phyloP scores from a whole-genome alignment of 441 rosid species.

The Arabidopsis hybrid region DNA sequence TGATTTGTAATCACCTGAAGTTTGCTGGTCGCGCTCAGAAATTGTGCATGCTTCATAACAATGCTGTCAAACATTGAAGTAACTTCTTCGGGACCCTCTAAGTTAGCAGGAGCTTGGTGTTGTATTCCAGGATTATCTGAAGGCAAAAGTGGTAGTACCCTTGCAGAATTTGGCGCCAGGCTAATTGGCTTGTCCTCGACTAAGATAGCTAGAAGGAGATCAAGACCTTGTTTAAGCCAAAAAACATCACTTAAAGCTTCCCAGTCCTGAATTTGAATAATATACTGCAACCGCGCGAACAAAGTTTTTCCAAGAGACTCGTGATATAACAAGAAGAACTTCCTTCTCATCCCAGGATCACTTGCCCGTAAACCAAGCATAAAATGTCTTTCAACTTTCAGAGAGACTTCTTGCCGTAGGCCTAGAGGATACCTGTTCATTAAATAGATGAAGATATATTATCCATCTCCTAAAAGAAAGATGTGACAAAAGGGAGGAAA shows the following conservation, averaged over 20 bases:
- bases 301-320: slow-evolving; percentile 83
- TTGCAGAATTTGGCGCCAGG: slow-evolving; percentile 97
- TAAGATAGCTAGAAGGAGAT: slow-evolving; percentile 92
- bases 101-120: slow-evolving; percentile 64
- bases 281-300: slow-evolving; percentile 85
- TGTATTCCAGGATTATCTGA: slow-evolving; percentile 74
- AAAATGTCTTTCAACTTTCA: slow-evolving; percentile 96
- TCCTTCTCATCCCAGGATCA: slow-evolving; percentile 94
- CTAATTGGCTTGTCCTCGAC: slow-evolving; percentile 92
- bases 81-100: slow-evolving; percentile 81
- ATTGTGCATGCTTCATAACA: slow-evolving; percentile 87
- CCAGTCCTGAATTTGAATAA: slow-evolving; percentile 97
- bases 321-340: slow-evolving; percentile 88
- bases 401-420: slow-evolving; percentile 93
- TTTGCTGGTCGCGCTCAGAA: slow-evolving; percentile 87
- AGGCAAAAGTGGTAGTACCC: slow-evolving; percentile 72
- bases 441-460: slow-evolving; percentile 16
- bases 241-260: slow-evolving; percentile 98
- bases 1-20: slow-evolving; percentile 72
- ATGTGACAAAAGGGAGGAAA: neutral
- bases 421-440: slow-evolving; percentile 66
- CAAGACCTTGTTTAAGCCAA: slow-evolving; percentile 99
- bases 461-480: slow-evolving; percentile 25
- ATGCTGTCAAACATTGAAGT: slow-evolving; percentile 81
- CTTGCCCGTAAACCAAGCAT: slow-evolving; percentile 98